Percentiles rank a stretch among this genome's conserved stretches.
Evolutionary conservation across 257 asterid genomes (phyloP).

Genomic region (Echites panduratus): DNA sequence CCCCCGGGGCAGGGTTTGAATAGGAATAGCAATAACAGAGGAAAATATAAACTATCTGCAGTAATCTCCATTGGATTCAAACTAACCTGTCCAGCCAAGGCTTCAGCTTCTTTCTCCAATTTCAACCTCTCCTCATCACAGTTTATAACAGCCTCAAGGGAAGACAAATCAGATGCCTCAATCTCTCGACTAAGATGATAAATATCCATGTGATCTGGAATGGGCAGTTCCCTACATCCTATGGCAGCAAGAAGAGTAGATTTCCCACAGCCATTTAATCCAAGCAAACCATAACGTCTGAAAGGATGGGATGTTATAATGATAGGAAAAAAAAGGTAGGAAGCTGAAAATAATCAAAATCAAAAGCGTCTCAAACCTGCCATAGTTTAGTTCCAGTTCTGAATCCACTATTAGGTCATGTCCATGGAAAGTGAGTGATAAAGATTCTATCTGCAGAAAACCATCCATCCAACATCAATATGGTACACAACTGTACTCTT

Average conservation of each 20-base stretch:
- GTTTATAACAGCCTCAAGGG: slow-evolving; percentile 88
- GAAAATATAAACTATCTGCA: neutral
- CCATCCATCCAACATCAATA: neutral
- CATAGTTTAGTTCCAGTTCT: slow-evolving; percentile 88
- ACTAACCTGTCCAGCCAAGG: slow-evolving; percentile 66
- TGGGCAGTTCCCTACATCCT: slow-evolving; percentile 89
- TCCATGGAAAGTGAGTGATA: slow-evolving; percentile 94
- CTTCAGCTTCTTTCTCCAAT: slow-evolving; percentile 87
- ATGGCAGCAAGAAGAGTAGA: slow-evolving; percentile 93
- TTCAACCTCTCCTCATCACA: slow-evolving; percentile 90
- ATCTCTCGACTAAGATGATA: slow-evolving; percentile 83
- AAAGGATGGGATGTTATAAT: slow-evolving; percentile 11
- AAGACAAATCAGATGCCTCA: slow-evolving; percentile 95
- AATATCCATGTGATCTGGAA: slow-evolving; percentile 98
- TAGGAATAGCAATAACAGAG: neutral
- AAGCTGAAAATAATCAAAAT: neutral
- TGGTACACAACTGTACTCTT: too few relatives aligned
- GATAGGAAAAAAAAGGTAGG: neutral
- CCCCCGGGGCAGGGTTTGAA: too few relatives aligned
- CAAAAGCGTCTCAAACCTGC: slow-evolving; percentile 47
- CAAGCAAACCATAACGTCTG: slow-evolving; percentile 98
- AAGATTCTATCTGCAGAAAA: slow-evolving; percentile 75
- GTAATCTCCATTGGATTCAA: neutral
- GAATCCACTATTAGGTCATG: slow-evolving; percentile 96
- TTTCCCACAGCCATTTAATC: slow-evolving; percentile 95